Base-by-base conservation (phyloP, 108 stramenopile species). In the Poteriospumella lacustris region DNA sequence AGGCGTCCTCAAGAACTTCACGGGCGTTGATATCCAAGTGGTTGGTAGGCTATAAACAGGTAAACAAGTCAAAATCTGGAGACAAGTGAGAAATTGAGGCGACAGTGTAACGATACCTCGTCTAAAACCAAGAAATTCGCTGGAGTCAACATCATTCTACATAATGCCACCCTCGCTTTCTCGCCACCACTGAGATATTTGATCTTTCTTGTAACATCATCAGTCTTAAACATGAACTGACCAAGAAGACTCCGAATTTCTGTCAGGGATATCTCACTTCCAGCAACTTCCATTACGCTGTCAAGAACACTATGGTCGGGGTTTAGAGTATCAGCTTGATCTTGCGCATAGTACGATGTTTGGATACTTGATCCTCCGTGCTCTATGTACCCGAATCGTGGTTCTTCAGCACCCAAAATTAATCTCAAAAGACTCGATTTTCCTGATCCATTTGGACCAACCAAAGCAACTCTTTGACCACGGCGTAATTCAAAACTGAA, bases 1-100 rank as follows among this genome's bases (percentile, higher is more conserved):
- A 85, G 3, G 96, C 96, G 80, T 97, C 96, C 79, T 97, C 96
- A 1, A 97, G 85, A 92, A 96, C 94, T 87, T 97, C 95, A 73
- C 95, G 95, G 3, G 95, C 94, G n/a, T 94, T 93, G 64, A 97
- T 96, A 76, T 95, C 94, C 78, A 91, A 70, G 76, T 88, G 85
- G 64, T 92, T 92, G 3, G 93, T 94, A 0, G 92, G 93, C 78
- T 56, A 56, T n/a, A n/a, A n/a, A n/a, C n/a, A n/a, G n/a, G n/a
- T n/a, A n/a, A n/a, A n/a, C n/a, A n/a, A n/a, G n/a, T n/a, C n/a
- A n/a, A n/a, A n/a, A n/a, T n/a, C n/a, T n/a, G n/a, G n/a, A n/a
- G n/a, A n/a, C n/a, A n/a, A n/a, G n/a, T n/a, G n/a, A n/a, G n/a
- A n/a, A n/a, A n/a, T n/a, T n/a, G n/a, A n/a, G n/a, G n/a, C n/a